Percentiles rank a stretch among this genome's conserved stretches.
Evolutionary conservation across 2,329 filamentous ascomycete species (phyloP).

Genomic region (Fusarium sp.): DNA sequence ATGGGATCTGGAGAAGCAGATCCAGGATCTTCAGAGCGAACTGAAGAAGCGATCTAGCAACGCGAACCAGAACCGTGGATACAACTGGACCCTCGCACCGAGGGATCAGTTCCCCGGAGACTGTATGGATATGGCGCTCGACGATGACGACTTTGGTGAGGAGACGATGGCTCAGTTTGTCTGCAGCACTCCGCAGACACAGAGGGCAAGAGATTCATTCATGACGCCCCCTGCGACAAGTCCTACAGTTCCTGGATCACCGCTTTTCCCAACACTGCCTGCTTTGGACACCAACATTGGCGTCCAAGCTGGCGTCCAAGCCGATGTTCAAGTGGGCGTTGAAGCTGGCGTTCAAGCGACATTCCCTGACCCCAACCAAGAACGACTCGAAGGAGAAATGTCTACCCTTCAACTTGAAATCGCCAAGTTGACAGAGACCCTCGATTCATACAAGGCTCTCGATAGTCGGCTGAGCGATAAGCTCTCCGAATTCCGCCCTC

Average conservation of each 20-base stretch:
- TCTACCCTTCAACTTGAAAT: constrained; percentile 62
- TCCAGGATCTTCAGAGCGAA: constrained; percentile 51
- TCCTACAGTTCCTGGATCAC: constrained; percentile 54
- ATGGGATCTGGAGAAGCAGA: constrained; percentile 56
- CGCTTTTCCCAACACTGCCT: constrained; percentile 47
- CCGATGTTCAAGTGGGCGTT: constrained; percentile 18
- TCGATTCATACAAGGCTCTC: constrained; percentile 61
- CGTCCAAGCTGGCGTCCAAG: constrained; percentile 7
- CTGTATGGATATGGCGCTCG: constrained; percentile 54
- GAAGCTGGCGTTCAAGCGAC: constrained; percentile 29
- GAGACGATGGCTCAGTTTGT: constrained; percentile 62
- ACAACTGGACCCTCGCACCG: constrained; percentile 65
- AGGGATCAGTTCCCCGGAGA: constrained; percentile 60
- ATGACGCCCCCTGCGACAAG: constrained; percentile 69
- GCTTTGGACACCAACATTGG: constrained; percentile 22
- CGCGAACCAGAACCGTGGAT: constrained; percentile 44
- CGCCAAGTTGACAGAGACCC: constrained; percentile 58
- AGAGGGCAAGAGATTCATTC: constrained; percentile 58
- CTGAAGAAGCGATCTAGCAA: constrained; percentile 42
- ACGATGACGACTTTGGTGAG: constrained; percentile 61
- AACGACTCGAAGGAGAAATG: constrained; percentile 60
- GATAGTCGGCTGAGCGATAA: constrained; percentile 52
- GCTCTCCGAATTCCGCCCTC: constrained; percentile 44
- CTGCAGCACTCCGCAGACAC: constrained; percentile 63
- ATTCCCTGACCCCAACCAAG: constrained; percentile 57